These are phyloP conservation scores for Aspergillus saccharolyticus DNA, from an alignment of 495 filamentous ascomycete species.

Conservation along the genomic window DNA sequence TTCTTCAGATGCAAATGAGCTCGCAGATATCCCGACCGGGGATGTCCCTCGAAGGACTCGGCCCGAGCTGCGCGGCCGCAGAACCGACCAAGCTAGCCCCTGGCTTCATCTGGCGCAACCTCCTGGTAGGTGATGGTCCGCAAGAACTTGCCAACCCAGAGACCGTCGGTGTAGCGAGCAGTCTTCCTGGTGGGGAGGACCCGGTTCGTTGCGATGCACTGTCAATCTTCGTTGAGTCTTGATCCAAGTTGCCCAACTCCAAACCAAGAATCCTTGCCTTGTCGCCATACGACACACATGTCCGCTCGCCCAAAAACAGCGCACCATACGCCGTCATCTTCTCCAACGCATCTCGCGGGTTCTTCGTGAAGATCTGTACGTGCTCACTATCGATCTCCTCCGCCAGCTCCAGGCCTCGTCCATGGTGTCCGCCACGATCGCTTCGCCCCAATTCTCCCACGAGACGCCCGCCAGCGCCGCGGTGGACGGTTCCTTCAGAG, in stretches of 20 bases:
- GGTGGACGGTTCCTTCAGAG: constrained; percentile 40
- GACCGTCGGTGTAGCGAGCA: constrained; percentile 44
- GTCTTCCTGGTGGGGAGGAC: constrained; percentile 48
- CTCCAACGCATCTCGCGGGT: constrained; percentile 42
- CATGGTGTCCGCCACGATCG: constrained; percentile 36
- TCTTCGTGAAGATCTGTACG: constrained; percentile 48
- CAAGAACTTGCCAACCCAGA: constrained; percentile 52
- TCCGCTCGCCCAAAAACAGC: constrained; percentile 50
- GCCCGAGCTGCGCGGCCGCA: constrained; percentile 47
- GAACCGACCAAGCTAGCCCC: constrained; percentile 45
- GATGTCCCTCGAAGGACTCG: constrained; percentile 52
- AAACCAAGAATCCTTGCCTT: constrained; percentile 13
- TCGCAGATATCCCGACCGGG: constrained; percentile 43
- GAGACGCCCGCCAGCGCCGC: constrained; percentile 37
- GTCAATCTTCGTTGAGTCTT: no score
- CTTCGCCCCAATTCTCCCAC: constrained; percentile 48
- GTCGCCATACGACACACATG: constrained; percentile 50
- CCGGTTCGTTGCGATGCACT: constrained; percentile 53
- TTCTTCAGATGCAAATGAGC: constrained; percentile 40
- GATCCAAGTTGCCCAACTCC: not conserved
- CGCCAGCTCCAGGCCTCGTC: constrained; percentile 47
- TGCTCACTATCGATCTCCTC: constrained; percentile 51
- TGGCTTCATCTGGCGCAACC: constrained; percentile 37
- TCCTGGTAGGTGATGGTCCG: constrained; percentile 52
- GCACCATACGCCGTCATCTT: constrained; percentile 51